A percentile compares a stretch with the other conserved stretches of the same genome.
phyloP scores from a whole-genome alignment of 1,284 basidiomycete species.

The Ustilago shanxiensis region DNA sequence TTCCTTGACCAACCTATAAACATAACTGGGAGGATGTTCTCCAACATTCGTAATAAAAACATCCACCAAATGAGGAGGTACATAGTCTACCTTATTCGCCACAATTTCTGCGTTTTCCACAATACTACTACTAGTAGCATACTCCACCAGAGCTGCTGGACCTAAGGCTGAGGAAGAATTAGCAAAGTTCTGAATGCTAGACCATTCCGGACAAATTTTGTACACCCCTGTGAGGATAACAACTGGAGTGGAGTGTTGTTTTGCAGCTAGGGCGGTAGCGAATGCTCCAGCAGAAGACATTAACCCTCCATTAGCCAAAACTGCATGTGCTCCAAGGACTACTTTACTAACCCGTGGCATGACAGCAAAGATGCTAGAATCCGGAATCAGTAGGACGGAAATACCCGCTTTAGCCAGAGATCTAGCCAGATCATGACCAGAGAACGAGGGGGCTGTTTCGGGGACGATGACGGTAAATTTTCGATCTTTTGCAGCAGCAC shows the following conservation, averaged over 20 bases:
- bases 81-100: conserved; percentile 94
- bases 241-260: conserved; percentile 89
- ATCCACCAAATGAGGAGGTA: conserved; percentile 89
- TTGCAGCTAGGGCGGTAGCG: conserved; percentile 88
- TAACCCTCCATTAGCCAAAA: conserved; percentile 95
- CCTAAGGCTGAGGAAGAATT: conserved; percentile 7
- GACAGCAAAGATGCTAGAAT: conserved; percentile 92
- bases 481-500: conserved; percentile 86
- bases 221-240: conserved; percentile 95
- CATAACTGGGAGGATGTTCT: conserved; percentile 69
- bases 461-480: conserved; percentile 97
- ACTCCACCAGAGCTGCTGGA: conserved; percentile 73
- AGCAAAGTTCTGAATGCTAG: conserved; percentile 72
- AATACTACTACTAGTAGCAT: conserved; percentile 71
- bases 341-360: conserved; percentile 98
- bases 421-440: conserved; percentile 84
- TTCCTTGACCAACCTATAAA: conserved; percentile 69
- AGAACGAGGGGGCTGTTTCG: conserved; percentile 91
- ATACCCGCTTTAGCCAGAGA: conserved; percentile 80
- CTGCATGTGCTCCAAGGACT: conserved; percentile 89
- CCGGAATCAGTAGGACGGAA: conserved; percentile 93
- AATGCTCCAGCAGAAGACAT: conserved; percentile 88
- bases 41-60: conserved; percentile 92
- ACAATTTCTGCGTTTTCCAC: conserved; percentile 88
- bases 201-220: conserved; percentile 95